These are phyloP conservation scores for Tolypocladium album DNA, from an alignment of 2,329 filamentous ascomycete genomes.

Conservation along the genomic window DNA sequence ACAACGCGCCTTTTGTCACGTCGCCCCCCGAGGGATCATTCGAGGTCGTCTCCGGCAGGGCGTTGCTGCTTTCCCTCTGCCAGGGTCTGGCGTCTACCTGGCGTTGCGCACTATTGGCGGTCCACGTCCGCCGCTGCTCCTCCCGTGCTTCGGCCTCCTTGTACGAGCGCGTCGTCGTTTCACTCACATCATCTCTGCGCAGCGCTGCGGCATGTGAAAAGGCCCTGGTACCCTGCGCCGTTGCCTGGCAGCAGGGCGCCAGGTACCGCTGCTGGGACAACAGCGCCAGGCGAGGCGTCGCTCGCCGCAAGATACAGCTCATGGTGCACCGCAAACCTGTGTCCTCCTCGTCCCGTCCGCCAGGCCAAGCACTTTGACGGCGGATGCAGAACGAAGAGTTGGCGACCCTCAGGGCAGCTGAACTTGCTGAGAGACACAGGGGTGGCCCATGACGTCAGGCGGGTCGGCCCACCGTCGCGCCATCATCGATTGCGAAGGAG, in stretches of 20 bases:
- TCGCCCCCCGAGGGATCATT: slow-evolving; percentile 14
- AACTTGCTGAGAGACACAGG: not conserved
- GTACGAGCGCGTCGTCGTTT: not conserved
- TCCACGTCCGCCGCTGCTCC: not conserved
- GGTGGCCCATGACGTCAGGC: not conserved
- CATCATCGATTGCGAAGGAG: too few species aligned
- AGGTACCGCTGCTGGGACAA: not conserved
- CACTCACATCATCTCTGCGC: not conserved
- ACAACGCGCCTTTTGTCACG: slow-evolving; percentile 17
- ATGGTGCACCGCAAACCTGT: not conserved
- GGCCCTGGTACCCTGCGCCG: not conserved
- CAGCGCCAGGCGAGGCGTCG: not conserved
- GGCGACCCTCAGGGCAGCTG: not conserved
- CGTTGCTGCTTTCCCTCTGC: slow-evolving; percentile 49
- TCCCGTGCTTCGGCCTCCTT: not conserved
- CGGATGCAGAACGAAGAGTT: not conserved
- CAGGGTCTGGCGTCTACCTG: slow-evolving; percentile 53
- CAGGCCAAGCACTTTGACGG: not conserved
- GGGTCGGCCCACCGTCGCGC: not conserved
- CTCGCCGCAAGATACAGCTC: not conserved
- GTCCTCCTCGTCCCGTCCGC: not conserved
- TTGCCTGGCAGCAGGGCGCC: not conserved
- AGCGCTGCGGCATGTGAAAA: not conserved
- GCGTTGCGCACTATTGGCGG: slow-evolving; percentile 27
- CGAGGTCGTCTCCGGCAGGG: slow-evolving; percentile 18